Conservation (phyloP, 495 filamentous ascomycete genomes). For the Hypomontagnella monticulosa region DNA sequence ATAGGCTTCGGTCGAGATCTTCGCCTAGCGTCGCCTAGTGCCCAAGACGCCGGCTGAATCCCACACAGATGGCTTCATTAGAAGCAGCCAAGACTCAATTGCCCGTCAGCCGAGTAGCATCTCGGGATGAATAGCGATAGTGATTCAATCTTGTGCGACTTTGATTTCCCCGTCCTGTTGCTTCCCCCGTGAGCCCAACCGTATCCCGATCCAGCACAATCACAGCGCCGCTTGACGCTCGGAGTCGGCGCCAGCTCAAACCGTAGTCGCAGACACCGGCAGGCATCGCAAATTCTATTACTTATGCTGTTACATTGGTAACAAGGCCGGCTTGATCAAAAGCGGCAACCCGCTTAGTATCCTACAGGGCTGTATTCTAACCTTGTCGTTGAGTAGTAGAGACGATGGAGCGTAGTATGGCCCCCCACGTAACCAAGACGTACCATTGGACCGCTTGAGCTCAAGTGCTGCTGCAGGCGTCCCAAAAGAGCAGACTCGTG, state of each 20-base stretch:
- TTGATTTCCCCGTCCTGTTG: not conserved
- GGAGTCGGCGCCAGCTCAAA: slow-evolving; percentile 28
- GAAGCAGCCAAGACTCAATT: slow-evolving; percentile 27
- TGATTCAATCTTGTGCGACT: slow-evolving; percentile 3
- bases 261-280: slow-evolving; percentile 13
- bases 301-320: slow-evolving; percentile 35
- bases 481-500: slow-evolving; percentile 38
- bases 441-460: slow-evolving; percentile 32
- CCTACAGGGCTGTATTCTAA: slow-evolving; percentile 36
- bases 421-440: slow-evolving; percentile 34
- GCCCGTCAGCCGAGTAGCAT: slow-evolving; percentile 30
- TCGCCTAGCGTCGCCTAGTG: slow-evolving; percentile 37
- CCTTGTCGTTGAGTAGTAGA: slow-evolving; percentile 19
- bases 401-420: slow-evolving; percentile 36
- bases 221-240: not conserved
- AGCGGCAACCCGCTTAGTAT: slow-evolving; percentile 33
- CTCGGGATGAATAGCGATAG: slow-evolving; percentile 5
- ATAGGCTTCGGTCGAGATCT: slow-evolving; percentile 40
- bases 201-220: not conserved
- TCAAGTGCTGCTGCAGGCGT: slow-evolving; percentile 29
- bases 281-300: slow-evolving; percentile 27
- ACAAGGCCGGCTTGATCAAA: slow-evolving; percentile 34
- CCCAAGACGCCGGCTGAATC: slow-evolving; percentile 34
- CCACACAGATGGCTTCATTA: slow-evolving; percentile 9
- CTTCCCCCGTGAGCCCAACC: slow-evolving; percentile 2